Base-by-base conservation (phyloP, 768 basidiomycete species). In the Kwoniella botswanensis region DNA sequence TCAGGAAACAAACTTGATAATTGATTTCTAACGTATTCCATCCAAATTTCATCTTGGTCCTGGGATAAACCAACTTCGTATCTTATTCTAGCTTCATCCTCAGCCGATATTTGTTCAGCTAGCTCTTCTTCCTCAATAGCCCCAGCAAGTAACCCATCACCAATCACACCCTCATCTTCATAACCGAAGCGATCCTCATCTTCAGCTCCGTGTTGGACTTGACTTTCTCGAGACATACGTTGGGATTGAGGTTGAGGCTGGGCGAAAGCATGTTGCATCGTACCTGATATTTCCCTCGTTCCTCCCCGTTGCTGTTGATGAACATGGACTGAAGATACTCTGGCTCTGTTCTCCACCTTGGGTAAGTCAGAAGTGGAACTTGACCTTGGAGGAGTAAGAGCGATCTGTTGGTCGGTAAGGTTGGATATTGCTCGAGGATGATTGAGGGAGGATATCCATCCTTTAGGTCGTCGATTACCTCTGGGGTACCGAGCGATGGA, bases 1-100 rank as follows among this genome's bases (percentile, higher is more conserved):
- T 78, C 77, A 35, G 77, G 77, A 54, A 78, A 78, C 18, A 78
- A 65, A 15, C 68, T 61, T 12, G 64, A 65, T 17, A 78, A 73
- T 53, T 78, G 77, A 29, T 50, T 26, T 35, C 74, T 68, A n/a
- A 78, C 73, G 26, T 78, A 71, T 29, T 59, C 59, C 74, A 78
- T 78, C 77, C 77, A 78, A 50, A 70, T 46, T 50, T 78, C 76
- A 52, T 72, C 70, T 54, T 71, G 59, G 26, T 66, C 70, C 35
- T 71, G 67, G 1, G 60, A 54, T 6, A 63, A 35, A 4, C 60
- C 61, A n/a, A 68, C 61, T 54, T 68, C 61, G 22, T 68, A 63
- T 4, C 67, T 24, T 5, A 63, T 62, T n/a, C 54, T 50, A 54
- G 59, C 52, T 63, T 63, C 67, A 9, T 62, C 54, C 4, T 59